Conservation (phyloP, 139 green algal species). For the Mychonastes homosphaera region DNA sequence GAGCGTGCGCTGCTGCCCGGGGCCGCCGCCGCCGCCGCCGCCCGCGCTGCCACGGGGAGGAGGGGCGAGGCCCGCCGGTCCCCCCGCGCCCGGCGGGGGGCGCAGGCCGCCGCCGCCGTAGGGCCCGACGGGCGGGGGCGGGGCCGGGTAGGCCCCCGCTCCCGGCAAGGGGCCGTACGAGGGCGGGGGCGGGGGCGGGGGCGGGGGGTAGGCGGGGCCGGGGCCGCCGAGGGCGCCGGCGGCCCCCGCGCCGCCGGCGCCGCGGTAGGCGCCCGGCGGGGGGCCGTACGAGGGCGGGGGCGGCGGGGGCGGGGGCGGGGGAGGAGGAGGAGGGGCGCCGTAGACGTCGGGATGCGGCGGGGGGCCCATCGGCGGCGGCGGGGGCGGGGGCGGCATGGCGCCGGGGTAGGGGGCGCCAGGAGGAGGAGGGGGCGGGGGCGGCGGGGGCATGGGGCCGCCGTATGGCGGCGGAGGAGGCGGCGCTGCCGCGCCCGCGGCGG, state of each 20-base stretch:
- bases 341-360: neutral
- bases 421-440: neutral
- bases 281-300: constrained; percentile 4
- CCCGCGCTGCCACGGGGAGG: neutral
- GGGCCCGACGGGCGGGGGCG: neutral
- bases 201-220: neutral
- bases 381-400: constrained; percentile 1
- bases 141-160: too few species aligned
- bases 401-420: constrained; percentile 1
- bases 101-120: neutral
- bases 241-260: neutral
- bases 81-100: neutral
- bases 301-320: constrained; percentile 5
- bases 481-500: neutral
- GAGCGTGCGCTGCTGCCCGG: constrained; percentile 6
- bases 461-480: constrained; percentile 11
- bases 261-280: neutral
- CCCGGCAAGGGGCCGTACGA: too few species aligned
- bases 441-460: neutral
- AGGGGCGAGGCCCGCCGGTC: neutral
- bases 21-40: neutral
- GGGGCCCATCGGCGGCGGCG: too few species aligned
- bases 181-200: neutral
- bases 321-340: neutral
- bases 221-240: neutral